A percentile compares a stretch with the other conserved stretches of the same genome.
phyloP scores from a whole-genome alignment of 768 basidiomycete genomes.

The Mycena filopes region DNA sequence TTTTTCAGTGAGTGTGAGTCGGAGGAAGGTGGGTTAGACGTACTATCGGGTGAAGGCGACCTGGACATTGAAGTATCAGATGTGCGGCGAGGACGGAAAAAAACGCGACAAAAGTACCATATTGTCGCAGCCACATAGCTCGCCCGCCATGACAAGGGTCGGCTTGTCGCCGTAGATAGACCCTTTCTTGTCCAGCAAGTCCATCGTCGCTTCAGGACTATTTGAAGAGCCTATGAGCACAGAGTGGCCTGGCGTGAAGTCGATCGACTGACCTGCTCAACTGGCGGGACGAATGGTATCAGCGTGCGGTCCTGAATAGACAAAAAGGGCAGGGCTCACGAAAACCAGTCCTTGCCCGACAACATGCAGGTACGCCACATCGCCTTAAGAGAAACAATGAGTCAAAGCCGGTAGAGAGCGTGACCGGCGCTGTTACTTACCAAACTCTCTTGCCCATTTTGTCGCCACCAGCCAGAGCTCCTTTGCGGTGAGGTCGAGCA shows the following conservation, averaged over 20 bases:
- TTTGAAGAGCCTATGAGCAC: constrained; percentile 40
- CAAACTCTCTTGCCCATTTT: constrained; percentile 71
- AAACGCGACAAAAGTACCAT: constrained; percentile 59
- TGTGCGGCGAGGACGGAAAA: constrained; percentile 17
- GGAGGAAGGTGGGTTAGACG: too few relatives aligned
- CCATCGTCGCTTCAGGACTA: constrained; percentile 64
- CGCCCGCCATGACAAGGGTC: constrained; percentile 72
- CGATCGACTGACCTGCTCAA: constrained; percentile 1
- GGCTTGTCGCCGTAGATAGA: constrained; percentile 83
- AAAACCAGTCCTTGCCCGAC: constrained; percentile 77
- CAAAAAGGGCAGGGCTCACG: constrained; percentile 14
- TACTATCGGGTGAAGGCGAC: constrained; percentile 77
- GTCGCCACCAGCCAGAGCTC: constrained; percentile 74
- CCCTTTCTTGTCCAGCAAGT: constrained; percentile 77
- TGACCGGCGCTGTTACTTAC: constrained; percentile 51
- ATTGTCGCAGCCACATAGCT: constrained; percentile 78
- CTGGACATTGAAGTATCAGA: constrained; percentile 38
- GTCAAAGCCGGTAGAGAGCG: constrained; percentile 22
- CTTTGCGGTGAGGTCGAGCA: constrained; percentile 66
- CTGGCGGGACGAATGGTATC: neutral
- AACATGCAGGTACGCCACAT: constrained; percentile 71
- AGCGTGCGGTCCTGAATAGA: neutral
- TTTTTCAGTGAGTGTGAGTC: too few relatives aligned
- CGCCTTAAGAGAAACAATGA: constrained; percentile 52
- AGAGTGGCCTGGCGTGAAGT: too few relatives aligned